Evolutionary conservation across 257 asterid genomes (phyloP).

Genomic region (Nicotiana attenuata): DNA sequence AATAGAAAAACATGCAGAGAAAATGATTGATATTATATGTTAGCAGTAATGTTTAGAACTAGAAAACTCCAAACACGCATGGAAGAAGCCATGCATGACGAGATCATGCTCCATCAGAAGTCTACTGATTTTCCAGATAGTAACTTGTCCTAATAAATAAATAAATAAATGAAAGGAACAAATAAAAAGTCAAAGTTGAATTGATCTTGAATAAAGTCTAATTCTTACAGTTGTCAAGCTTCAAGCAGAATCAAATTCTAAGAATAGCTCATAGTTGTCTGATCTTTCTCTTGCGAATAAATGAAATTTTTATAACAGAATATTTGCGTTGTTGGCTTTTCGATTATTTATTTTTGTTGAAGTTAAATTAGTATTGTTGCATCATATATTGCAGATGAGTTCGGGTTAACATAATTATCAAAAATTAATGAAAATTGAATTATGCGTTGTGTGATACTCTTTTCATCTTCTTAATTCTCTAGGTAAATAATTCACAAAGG

Average conservation of each 20-base stretch:
- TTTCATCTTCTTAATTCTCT: too few species aligned
- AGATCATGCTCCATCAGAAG: too few species aligned
- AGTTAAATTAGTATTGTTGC: background rate
- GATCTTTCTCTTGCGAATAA: background rate
- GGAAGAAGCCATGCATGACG: conserved; percentile 1
- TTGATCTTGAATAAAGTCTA: background rate
- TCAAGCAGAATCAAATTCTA: background rate
- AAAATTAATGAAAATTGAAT: too few species aligned
- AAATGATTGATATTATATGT: background rate
- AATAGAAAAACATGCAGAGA: background rate
- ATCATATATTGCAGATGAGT: background rate
- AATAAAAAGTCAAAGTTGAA: background rate
- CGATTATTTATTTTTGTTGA: background rate
- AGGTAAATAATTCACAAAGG: too few species aligned
- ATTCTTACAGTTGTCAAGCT: background rate
- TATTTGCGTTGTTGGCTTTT: background rate
- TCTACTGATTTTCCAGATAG: background rate
- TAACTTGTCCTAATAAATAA: background rate
- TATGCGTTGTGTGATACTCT: too few species aligned
- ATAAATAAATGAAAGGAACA: background rate
- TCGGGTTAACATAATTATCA: too few species aligned
- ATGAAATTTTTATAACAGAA: background rate
- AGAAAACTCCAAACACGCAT: background rate
- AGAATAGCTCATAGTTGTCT: background rate
- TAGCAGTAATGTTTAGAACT: background rate